Evolutionary conservation across 2,329 filamentous ascomycete genomes (phyloP).

Genomic region (Hortaea sp.): DNA sequence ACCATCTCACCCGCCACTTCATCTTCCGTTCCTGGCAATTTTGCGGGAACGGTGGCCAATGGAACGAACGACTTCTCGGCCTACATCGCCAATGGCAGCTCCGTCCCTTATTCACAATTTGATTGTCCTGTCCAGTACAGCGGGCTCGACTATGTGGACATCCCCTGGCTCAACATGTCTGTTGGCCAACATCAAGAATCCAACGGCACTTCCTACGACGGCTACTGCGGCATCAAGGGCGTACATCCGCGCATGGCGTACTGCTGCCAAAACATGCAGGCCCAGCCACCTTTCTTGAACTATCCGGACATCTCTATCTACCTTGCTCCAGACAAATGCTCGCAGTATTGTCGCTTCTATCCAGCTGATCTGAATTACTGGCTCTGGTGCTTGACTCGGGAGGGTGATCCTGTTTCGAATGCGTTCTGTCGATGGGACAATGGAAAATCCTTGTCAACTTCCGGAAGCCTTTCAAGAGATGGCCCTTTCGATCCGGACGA

Average conservation of each 20-base stretch:
- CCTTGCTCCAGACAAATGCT: neutral
- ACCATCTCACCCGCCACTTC: too few species aligned
- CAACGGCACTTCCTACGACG: too few species aligned
- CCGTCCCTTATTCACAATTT: neutral
- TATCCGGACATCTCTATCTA: neutral
- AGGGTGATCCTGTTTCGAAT: neutral
- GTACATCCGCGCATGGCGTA: neutral
- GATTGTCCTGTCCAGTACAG: neutral
- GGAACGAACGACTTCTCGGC: neutral
- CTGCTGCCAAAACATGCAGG: neutral
- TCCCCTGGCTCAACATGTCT: neutral
- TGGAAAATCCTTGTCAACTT: neutral
- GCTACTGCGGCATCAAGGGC: neutral
- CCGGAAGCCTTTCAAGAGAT: neutral
- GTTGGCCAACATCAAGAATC: too few species aligned
- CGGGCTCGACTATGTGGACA: neutral
- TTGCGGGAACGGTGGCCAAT: neutral
- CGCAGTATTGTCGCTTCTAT: neutral
- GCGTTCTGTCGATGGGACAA: neutral
- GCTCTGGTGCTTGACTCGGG: neutral
- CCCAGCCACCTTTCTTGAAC: neutral
- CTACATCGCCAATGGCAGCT: neutral
- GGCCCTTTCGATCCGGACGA: neutral
- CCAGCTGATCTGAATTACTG: neutral
- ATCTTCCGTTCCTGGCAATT: too few species aligned